phyloP scores from a whole-genome alignment of 208 protist genomes.

The Acanthamoeba lenticulata region DNA sequence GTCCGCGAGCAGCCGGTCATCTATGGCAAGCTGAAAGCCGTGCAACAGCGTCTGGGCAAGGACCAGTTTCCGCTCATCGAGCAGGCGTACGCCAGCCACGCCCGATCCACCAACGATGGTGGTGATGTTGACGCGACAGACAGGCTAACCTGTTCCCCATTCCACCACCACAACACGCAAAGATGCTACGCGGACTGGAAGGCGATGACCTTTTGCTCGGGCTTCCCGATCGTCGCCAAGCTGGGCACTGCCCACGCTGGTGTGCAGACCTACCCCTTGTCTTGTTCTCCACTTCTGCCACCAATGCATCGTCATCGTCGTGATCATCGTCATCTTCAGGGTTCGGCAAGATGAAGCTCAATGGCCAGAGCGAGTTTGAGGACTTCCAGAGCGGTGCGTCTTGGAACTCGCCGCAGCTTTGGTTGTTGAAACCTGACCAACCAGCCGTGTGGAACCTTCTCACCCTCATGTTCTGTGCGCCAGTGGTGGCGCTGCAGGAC shows the following conservation, averaged over 20 bases:
- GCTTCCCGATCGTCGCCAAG: background rate
- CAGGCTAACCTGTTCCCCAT: no score
- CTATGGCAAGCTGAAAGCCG: background rate
- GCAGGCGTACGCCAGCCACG: conserved; percentile 25
- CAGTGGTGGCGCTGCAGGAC: background rate
- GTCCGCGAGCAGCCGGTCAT: background rate
- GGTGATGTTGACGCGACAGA: no score
- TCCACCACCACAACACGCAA: no score
- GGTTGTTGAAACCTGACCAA: no score
- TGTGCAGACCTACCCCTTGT: background rate
- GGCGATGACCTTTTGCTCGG: conserved; percentile 4
- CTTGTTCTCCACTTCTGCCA: no score
- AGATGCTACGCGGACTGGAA: conserved; percentile 43
- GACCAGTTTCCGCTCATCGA: conserved; percentile 21
- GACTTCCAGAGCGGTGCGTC: background rate
- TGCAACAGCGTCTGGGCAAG: background rate
- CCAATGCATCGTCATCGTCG: no score
- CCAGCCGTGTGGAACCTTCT: background rate
- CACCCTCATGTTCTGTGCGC: background rate
- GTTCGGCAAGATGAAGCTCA: conserved; percentile 32
- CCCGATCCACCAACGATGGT: no score
- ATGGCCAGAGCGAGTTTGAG: background rate
- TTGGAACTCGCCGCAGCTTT: background rate
- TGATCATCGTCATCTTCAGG: background rate
- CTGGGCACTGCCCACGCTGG: background rate